These are phyloP conservation scores for Lasiodiplodia sp. DNA, from an alignment of 2,329 filamentous ascomycete genomes.

Conservation along the genomic window DNA sequence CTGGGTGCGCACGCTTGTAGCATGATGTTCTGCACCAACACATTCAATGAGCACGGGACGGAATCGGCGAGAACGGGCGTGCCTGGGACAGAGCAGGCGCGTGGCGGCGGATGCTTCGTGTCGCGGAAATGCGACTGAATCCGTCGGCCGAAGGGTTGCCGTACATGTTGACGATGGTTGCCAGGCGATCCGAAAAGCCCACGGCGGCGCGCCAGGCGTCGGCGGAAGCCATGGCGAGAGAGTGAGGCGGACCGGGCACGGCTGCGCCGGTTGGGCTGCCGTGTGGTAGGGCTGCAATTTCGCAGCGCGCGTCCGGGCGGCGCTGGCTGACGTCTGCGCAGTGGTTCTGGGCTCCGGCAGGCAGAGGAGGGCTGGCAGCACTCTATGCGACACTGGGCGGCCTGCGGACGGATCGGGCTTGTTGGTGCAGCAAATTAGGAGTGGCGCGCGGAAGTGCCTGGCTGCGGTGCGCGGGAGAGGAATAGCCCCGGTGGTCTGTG, in stretches of 20 bases:
- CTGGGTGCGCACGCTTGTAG: constrained; percentile 55
- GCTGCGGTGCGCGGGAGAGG: constrained; percentile 28
- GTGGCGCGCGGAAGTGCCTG: constrained; percentile 28
- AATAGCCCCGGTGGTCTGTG: constrained; percentile 28
- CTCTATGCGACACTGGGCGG: constrained; percentile 23
- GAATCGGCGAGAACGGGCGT: background rate
- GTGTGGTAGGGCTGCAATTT: constrained; percentile 26
- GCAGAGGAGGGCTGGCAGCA: background rate
- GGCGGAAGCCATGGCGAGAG: constrained; percentile 12
- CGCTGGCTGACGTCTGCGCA: constrained; percentile 13
- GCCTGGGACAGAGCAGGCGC: background rate
- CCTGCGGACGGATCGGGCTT: constrained; percentile 4
- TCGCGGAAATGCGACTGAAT: constrained; percentile 11
- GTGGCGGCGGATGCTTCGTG: background rate
- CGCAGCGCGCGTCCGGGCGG: constrained; percentile 20
- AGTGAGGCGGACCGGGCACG: constrained; percentile 3
- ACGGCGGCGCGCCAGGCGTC: constrained; percentile 49
- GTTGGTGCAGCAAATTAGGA: constrained; percentile 27
- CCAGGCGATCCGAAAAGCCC: constrained; percentile 55
- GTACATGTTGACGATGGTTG: constrained; percentile 57
- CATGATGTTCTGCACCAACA: constrained; percentile 53
- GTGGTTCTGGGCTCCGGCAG: background rate
- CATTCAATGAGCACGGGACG: constrained; percentile 13
- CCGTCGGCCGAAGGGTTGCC: constrained; percentile 23
- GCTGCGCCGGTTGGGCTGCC: constrained; percentile 21